Evolutionary conservation across 2,329 filamentous ascomycete species (phyloP).

Genomic region (Pestalotiopsis sp.): DNA sequence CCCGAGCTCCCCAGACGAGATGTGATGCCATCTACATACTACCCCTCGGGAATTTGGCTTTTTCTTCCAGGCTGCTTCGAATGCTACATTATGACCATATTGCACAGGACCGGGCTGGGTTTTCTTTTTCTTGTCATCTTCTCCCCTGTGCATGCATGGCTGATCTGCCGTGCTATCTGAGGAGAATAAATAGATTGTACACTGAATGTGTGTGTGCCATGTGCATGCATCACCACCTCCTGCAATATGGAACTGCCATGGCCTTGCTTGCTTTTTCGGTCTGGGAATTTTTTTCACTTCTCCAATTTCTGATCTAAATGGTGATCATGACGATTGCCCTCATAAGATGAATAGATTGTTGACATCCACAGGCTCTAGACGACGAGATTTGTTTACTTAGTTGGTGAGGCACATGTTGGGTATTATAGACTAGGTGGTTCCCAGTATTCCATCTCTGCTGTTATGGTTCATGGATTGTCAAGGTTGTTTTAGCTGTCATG

Average conservation of each 20-base stretch:
- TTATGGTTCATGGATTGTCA: conserved; percentile 8
- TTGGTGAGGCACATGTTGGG: background rate
- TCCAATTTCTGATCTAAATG: background rate
- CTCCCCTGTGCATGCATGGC: background rate
- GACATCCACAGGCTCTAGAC: background rate
- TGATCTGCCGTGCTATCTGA: background rate
- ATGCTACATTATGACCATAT: background rate
- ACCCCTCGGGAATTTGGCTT: background rate
- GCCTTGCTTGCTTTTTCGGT: background rate
- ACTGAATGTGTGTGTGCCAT: background rate
- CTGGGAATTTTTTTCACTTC: background rate
- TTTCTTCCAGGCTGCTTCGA: background rate
- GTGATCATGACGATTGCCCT: background rate
- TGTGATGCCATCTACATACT: background rate
- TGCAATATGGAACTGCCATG: background rate
- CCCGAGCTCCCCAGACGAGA: background rate
- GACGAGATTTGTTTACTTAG: background rate
- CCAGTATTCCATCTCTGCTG: background rate
- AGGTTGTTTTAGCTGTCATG: background rate
- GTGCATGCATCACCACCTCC: background rate
- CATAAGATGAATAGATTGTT: background rate
- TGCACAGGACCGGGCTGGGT: background rate
- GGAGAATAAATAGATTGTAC: background rate
- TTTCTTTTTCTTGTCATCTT: background rate
- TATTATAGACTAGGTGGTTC: conserved; percentile 1